phyloP scores from a whole-genome alignment of 106 monocot genomes.

The Allium sativum region DNA sequence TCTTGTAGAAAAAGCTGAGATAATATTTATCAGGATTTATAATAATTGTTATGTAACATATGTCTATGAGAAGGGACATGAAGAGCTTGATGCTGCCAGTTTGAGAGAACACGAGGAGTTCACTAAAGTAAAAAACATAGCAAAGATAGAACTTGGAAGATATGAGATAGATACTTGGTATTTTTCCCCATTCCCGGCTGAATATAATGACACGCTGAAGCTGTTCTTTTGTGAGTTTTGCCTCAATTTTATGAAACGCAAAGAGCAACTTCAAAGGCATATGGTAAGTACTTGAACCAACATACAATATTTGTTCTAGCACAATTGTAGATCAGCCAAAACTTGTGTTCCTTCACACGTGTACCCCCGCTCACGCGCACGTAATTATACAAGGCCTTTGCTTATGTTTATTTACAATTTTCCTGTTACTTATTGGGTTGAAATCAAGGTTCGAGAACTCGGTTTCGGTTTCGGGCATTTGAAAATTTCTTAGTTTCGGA shows the following conservation, averaged over 20 bases:
- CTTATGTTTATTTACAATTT: too few species aligned
- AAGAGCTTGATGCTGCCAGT: conserved; percentile 96
- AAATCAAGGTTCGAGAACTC: too few species aligned
- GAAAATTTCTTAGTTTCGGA: too few species aligned
- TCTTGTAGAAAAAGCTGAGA: background rate
- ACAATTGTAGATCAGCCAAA: too few species aligned
- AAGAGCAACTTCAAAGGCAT: conserved; percentile 97
- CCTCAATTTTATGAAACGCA: conserved; percentile 97
- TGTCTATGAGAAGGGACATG: conserved; percentile 46
- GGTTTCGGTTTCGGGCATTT: too few species aligned
- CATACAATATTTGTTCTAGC: too few species aligned
- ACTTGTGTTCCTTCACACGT: too few species aligned
- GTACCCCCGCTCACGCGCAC: too few species aligned
- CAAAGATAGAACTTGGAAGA: conserved; percentile 96
- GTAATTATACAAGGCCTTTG: too few species aligned
- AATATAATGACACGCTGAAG: conserved; percentile 83
- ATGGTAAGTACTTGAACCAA: conserved; percentile 50
- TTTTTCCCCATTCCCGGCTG: conserved; percentile 92
- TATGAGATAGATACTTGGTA: conserved; percentile 99
- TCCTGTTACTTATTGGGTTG: too few species aligned
- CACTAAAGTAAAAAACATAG: conserved; percentile 96
- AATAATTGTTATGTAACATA: too few species aligned
- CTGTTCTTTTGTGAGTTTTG: conserved; percentile 97
- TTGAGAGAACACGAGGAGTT: conserved; percentile 95
- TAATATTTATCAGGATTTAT: background rate